These are phyloP conservation scores for Sideroxylon spinosum DNA, from an alignment of 179 eudicot genomes.

Conservation along the genomic window DNA sequence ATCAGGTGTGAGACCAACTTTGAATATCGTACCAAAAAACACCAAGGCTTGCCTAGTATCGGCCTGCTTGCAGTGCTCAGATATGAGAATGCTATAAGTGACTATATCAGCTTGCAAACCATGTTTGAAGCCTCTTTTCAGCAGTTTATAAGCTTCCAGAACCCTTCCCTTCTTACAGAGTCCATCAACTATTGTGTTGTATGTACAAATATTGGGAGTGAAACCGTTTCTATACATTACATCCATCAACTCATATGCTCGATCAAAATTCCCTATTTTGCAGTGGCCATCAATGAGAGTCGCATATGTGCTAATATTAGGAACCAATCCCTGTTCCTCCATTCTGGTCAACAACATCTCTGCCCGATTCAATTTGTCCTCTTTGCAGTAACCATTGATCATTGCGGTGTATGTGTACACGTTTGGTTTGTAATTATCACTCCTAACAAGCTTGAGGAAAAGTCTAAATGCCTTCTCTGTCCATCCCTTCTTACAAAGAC, in stretches of 20 bases:
- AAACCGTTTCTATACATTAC: slow-evolving; percentile 43
- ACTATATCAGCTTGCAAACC: slow-evolving; percentile 65
- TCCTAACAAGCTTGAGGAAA: slow-evolving; percentile 81
- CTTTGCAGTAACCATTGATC: slow-evolving; percentile 83
- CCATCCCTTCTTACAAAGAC: slow-evolving; percentile 94
- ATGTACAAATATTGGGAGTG: slow-evolving; percentile 56
- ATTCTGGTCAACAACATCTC: slow-evolving; percentile 76
- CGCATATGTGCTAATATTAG: slow-evolving; percentile 74
- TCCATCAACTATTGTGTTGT: slow-evolving; percentile 59
- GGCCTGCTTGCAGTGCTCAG: slow-evolving; percentile 49
- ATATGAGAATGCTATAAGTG: slow-evolving; percentile 74
- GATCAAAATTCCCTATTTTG: slow-evolving; percentile 61
- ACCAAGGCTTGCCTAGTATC: slow-evolving; percentile 40
- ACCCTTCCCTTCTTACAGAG: slow-evolving; percentile 67
- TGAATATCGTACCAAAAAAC: slow-evolving; percentile 59
- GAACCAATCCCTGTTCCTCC: slow-evolving; percentile 76
- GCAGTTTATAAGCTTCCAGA: slow-evolving; percentile 55
- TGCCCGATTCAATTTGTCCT: slow-evolving; percentile 70
- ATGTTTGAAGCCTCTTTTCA: slow-evolving; percentile 26
- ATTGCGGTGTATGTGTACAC: slow-evolving; percentile 77
- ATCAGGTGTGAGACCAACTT: slow-evolving; percentile 60
- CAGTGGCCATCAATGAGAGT: slow-evolving; percentile 66
- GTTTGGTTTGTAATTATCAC: slow-evolving; percentile 84
- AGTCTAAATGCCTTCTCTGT: slow-evolving; percentile 90
- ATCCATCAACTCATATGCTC: slow-evolving; percentile 67